These are phyloP conservation scores for Xylaria acuta DNA, from an alignment of 495 filamentous ascomycete species.

Conservation along the genomic window DNA sequence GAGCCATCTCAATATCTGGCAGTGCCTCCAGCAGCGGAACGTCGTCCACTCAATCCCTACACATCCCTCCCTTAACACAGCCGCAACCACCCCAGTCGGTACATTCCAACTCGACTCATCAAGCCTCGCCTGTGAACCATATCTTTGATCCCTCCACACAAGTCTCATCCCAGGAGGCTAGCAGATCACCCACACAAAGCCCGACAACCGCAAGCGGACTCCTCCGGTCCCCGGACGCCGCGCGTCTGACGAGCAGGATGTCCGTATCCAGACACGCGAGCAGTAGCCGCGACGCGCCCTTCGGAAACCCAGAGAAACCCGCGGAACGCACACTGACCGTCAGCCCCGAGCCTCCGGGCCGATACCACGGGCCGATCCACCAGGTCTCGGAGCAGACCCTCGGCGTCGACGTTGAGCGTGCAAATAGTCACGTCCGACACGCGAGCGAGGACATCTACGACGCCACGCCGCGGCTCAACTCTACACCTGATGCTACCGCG, in stretches of 20 bases:
- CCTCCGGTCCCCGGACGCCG: conserved; percentile 21
- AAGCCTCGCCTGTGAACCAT: conserved; percentile 16
- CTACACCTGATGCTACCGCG: neutral
- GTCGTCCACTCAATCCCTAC: conserved; percentile 29
- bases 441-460: conserved; percentile 52
- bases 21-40: conserved; percentile 9
- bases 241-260: conserved; percentile 35
- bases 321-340: conserved; percentile 41
- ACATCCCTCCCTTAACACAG: conserved; percentile 31
- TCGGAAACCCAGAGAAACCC: conserved; percentile 35
- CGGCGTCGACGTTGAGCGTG: conserved; percentile 34
- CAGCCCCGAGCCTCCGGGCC: conserved; percentile 41
- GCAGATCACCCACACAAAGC: neutral
- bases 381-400: conserved; percentile 35
- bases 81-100: neutral
- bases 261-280: conserved; percentile 21
- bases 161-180: conserved; percentile 7
- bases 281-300: conserved; percentile 27
- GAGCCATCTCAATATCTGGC: neutral
- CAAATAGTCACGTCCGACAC: conserved; percentile 29
- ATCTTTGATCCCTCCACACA: neutral
- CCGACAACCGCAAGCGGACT: neutral
- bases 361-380: conserved; percentile 31
- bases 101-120: conserved; percentile 10
- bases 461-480: conserved; percentile 45